Percentiles rank a stretch among this genome's conserved stretches.
These are phyloP conservation scores for Carex littledalei DNA, from an alignment of 176 grass and related monocot genomes.

Conservation along the genomic window DNA sequence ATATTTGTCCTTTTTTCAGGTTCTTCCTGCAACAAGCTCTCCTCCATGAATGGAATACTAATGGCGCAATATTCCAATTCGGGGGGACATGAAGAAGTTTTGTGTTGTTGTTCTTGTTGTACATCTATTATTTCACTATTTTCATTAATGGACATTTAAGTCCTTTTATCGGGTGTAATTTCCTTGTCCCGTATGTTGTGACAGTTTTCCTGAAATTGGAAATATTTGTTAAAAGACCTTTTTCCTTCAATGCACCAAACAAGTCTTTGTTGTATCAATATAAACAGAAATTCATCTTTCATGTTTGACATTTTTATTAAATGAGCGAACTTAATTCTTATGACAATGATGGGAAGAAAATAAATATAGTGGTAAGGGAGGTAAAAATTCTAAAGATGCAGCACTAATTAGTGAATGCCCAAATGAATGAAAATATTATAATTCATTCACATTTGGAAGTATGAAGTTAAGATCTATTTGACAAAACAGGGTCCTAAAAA, in stretches of 20 bases:
- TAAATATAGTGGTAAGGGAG: neutral
- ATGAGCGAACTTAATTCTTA: neutral
- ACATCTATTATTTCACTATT: constrained; percentile 1
- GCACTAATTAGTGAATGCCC: neutral
- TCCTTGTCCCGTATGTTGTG: neutral
- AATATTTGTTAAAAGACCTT: neutral
- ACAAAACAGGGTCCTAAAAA: neutral
- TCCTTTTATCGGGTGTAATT: neutral
- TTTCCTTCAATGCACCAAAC: neutral
- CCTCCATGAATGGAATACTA: neutral
- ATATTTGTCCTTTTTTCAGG: neutral
- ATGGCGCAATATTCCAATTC: neutral
- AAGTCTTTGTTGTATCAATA: neutral
- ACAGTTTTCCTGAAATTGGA: neutral
- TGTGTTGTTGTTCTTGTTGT: neutral
- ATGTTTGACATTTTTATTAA: neutral
- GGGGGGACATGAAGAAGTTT: neutral
- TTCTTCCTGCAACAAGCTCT: neutral
- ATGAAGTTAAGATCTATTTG: neutral
- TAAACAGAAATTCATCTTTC: neutral
- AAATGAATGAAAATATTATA: neutral
- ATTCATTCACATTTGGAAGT: neutral
- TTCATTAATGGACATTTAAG: neutral
- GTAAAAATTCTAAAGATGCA: no score
- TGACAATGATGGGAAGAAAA: neutral